Conservation (phyloP, 208 protist species). For the Crithidia bombi region DNA sequence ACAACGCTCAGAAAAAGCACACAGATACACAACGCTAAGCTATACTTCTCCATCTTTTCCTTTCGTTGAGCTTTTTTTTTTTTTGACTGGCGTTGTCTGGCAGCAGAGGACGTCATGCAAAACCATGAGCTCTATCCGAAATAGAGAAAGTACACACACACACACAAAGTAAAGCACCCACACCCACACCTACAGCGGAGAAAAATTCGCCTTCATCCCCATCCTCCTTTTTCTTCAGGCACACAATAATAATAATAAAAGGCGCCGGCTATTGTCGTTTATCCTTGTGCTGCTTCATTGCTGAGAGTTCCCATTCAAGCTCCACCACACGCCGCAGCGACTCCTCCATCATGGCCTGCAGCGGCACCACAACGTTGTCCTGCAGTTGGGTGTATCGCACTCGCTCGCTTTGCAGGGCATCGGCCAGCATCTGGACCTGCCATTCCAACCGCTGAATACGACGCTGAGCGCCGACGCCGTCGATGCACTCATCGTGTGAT, state of each 20-base stretch:
- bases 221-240: too few species aligned
- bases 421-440: conserved; percentile 27
- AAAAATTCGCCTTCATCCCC: too few species aligned
- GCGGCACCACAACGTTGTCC: conserved; percentile 21
- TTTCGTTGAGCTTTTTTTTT: too few species aligned
- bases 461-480: not conserved
- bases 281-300: not conserved
- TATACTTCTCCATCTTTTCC: too few species aligned
- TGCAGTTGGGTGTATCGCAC: conserved; percentile 8
- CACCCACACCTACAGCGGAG: too few species aligned
- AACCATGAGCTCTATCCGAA: too few species aligned
- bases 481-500: not conserved
- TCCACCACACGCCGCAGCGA: conserved; percentile 18
- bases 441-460: conserved; percentile 25
- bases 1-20: too few species aligned
- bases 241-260: not conserved
- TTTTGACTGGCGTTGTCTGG: too few species aligned
- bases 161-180: too few species aligned
- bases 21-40: too few species aligned
- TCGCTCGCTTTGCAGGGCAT: conserved; percentile 21
- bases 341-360: conserved; percentile 20
- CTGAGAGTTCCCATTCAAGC: conserved; percentile 18
- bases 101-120: too few species aligned
- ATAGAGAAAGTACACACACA: too few species aligned
- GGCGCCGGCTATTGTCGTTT: not conserved